These are phyloP conservation scores for Teunomyces gatunensis DNA, from an alignment of 805 yeast species.

Conservation along the genomic window DNA sequence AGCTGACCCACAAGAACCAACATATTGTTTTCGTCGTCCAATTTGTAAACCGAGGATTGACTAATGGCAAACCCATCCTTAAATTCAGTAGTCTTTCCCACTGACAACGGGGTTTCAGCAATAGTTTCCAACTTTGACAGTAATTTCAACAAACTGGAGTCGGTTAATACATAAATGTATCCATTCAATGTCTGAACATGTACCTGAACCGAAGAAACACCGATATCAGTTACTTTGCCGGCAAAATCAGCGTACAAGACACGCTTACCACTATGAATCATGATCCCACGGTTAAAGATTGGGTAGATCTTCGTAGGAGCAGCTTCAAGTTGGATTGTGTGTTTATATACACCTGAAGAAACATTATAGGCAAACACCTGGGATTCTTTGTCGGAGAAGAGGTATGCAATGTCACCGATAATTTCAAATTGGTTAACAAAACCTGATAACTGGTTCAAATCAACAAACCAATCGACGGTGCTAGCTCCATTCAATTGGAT, in stretches of 20 bases:
- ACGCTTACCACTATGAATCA: neutral
- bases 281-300: conserved; percentile 11
- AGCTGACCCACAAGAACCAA: neutral
- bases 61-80: conserved; percentile 11
- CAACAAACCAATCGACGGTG: conserved; percentile 16
- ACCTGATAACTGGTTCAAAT: conserved; percentile 12
- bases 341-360: conserved; percentile 12
- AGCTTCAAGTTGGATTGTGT: conserved; percentile 7
- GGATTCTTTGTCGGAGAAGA: conserved; percentile 10
- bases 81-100: conserved; percentile 5
- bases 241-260: conserved; percentile 11
- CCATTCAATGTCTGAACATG: conserved; percentile 11
- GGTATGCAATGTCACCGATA: conserved; percentile 11
- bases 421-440: conserved; percentile 7
- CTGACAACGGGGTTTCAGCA: neutral
- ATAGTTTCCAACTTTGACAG: conserved; percentile 5
- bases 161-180: conserved; percentile 11
- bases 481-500: conserved; percentile 5
- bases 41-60: neutral
- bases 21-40: conserved; percentile 1
- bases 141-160: conserved; percentile 8
- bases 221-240: conserved; percentile 12
- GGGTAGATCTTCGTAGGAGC: conserved; percentile 7
- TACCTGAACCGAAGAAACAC: neutral
- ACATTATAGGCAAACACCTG: conserved; percentile 12